phyloP scores from a whole-genome alignment of 345 rosid genomes.

The Salix brachista region DNA sequence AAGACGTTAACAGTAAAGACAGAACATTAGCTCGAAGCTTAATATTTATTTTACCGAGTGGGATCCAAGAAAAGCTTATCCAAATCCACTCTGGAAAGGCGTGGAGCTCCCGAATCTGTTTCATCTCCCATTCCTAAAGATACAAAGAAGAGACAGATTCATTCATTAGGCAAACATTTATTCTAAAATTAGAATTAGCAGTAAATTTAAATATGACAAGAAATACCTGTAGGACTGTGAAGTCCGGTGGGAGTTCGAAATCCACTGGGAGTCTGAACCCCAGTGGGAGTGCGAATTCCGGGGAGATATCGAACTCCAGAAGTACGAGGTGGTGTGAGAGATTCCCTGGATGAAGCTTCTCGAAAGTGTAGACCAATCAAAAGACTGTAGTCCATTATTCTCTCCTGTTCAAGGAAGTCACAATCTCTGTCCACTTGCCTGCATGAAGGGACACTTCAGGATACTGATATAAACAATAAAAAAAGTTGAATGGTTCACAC shows the following conservation, averaged over 20 bases:
- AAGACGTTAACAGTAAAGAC: background rate
- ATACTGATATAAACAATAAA: background rate
- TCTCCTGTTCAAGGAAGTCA: slow-evolving; percentile 86
- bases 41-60: slow-evolving; percentile 43
- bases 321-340: slow-evolving; percentile 35
- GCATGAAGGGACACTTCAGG: slow-evolving; percentile 17
- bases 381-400: slow-evolving; percentile 96
- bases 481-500: background rate
- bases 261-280: slow-evolving; percentile 59
- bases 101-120: slow-evolving; percentile 30
- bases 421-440: slow-evolving; percentile 97
- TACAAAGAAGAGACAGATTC: slow-evolving; percentile 9
- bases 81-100: slow-evolving; percentile 53
- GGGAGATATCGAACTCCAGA: slow-evolving; percentile 46
- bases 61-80: slow-evolving; percentile 59
- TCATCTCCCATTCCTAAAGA: slow-evolving; percentile 48
- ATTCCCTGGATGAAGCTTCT: slow-evolving; percentile 41
- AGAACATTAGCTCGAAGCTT: background rate
- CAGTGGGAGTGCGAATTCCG: slow-evolving; percentile 17
- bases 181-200: background rate
- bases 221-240: slow-evolving; percentile 30
- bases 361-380: slow-evolving; percentile 84
- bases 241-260: slow-evolving; percentile 37
- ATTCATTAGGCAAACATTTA: slow-evolving; percentile 16
- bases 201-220: background rate